phyloP scores from a whole-genome alignment of 108 stramenopile species.

The Conticribra weissflogii region DNA sequence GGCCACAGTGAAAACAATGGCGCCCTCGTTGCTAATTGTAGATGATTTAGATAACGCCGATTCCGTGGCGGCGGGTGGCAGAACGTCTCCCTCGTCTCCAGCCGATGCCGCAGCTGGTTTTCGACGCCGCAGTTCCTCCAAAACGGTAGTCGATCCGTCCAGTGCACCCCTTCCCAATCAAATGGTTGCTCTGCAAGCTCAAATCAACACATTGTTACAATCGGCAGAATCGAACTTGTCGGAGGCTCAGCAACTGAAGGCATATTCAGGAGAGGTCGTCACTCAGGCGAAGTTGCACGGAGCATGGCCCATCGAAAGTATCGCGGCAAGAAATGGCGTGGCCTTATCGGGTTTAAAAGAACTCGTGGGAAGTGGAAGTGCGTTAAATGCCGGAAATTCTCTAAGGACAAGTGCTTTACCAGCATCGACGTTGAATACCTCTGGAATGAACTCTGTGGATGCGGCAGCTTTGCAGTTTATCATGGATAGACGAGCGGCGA shows the following conservation, averaged over 20 bases:
- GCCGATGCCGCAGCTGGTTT: conserved; percentile 65
- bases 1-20: conserved; percentile 68
- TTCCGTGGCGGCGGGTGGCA: background rate
- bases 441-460: conserved; percentile 36
- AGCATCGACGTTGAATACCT: conserved; percentile 20
- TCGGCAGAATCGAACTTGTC: conserved; percentile 29
- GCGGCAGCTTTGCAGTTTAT: conserved; percentile 46
- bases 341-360: conserved; percentile 26
- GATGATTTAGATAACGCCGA: conserved; percentile 13
- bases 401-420: no score
- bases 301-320: conserved; percentile 77
- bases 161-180: conserved; percentile 43
- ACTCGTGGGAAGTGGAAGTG: no score
- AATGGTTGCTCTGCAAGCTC: conserved; percentile 28
- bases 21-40: conserved; percentile 55
- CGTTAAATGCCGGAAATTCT: no score
- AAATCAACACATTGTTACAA: conserved; percentile 29
- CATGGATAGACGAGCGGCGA: conserved; percentile 65
- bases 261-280: conserved; percentile 27
- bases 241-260: conserved; percentile 27
- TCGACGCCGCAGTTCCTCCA: conserved; percentile 20
- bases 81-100: conserved; percentile 30
- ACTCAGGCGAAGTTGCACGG: conserved; percentile 61
- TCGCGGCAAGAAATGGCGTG: conserved; percentile 66
- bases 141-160: conserved; percentile 6